phyloP scores from a whole-genome alignment of 768 basidiomycete genomes.

The Xerocomus spinulosus region DNA sequence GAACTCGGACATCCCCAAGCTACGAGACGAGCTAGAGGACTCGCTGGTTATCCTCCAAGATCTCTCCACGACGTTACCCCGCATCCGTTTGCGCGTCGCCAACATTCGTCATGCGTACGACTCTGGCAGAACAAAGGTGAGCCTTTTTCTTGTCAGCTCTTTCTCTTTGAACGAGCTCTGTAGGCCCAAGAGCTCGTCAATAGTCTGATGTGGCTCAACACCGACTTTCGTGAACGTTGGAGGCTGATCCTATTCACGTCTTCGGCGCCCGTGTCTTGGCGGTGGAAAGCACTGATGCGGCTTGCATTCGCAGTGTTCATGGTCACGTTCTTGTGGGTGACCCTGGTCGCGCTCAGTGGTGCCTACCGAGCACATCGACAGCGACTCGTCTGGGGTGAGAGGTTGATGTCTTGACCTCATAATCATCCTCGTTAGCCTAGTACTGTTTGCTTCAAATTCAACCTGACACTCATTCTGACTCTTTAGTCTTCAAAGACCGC shows the following conservation, averaged over 20 bases:
- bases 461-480: neutral
- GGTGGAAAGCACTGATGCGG: conserved; percentile 65
- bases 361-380: conserved; percentile 72
- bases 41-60: conserved; percentile 55
- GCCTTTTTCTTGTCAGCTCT: conserved; percentile 3
- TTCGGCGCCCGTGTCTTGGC: conserved; percentile 65
- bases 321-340: conserved; percentile 53
- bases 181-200: conserved; percentile 64
- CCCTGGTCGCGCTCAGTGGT: conserved; percentile 58
- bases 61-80: conserved; percentile 57
- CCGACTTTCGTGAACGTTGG: conserved; percentile 73
- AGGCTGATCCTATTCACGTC: conserved; percentile 70
- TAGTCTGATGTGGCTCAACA: conserved; percentile 72
- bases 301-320: conserved; percentile 53
- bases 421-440: neutral
- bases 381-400: conserved; percentile 74
- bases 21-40: conserved; percentile 55
- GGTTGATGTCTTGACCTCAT: conserved; percentile 56
- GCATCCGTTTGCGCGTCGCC: conserved; percentile 54
- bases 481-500: too few relatives aligned
- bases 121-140: conserved; percentile 63
- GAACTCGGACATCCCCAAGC: conserved; percentile 56
- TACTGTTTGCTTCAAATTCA: neutral
- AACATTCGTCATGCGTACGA: conserved; percentile 66
- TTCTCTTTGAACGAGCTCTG: neutral